Base-by-base conservation (phyloP, 2,329 filamentous ascomycete genomes). In the Microthyrium microscopicum region DNA sequence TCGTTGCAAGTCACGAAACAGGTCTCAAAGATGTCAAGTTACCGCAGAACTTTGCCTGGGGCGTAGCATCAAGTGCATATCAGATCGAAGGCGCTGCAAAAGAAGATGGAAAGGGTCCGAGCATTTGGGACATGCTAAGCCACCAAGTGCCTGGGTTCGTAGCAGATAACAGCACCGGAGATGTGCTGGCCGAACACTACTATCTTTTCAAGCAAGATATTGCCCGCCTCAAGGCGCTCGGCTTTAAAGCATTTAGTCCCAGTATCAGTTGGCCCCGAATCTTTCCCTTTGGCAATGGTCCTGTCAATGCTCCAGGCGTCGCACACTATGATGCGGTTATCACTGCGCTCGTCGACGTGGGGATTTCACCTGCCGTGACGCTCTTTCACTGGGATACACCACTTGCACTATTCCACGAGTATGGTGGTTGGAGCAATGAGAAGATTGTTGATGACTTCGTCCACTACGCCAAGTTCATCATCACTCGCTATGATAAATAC, bases 341-440 rank as follows among this genome's bases (percentile, higher is more conserved):
- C 18, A 35, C 45, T 8, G 43, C 44, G 25, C 39, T 60, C 40
- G 47, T 54, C 13, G 46, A 44, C 8, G 47, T 51, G 21, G 52
- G 50, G 7, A 48, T 58, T 17, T 45, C 40, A 20, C 52, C 54
- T 4, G 45, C 48, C 4, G 41, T 58, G 3, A 56, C 53, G 24
- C 47, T 58, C 19, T 58, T 58, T 41, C 55, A 58, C 36, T 58
- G 55, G 55, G 55, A 58, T 26, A 58, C 55, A 3, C 55, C 55
- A 5, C 47, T 58, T 19, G 52, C 55, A 1, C 42, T 59, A 5
- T 58, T 58, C 45, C 45, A 48, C 19, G 51, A 56, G 37, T 59
- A 59, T 27, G 56, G 55, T 11, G 55, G 19, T 9, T 37, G 35
- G 35, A 26, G 17, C n/a, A 36, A 20, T 15, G 20, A 20, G 5